Evolutionary conservation across 805 yeast genomes (phyloP).

Genomic region (Ogataea parapolymorpha): DNA sequence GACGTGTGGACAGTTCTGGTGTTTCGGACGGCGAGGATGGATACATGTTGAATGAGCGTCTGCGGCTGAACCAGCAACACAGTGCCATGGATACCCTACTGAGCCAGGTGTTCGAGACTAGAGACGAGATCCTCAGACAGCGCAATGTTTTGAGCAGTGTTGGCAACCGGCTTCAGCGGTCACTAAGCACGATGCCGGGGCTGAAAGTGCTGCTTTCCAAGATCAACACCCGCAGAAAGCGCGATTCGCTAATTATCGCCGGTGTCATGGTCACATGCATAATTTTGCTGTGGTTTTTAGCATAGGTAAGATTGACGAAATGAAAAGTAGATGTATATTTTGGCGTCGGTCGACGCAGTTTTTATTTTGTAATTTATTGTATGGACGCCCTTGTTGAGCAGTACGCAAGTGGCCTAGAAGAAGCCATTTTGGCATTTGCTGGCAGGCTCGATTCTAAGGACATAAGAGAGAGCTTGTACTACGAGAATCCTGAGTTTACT

Average conservation of each 20-base stretch:
- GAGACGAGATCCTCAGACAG: constrained; percentile 81
- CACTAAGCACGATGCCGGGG: constrained; percentile 77
- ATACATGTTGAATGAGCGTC: constrained; percentile 74
- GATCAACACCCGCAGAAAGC: constrained; percentile 83
- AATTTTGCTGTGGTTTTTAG: constrained; percentile 47
- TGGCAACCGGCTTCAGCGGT: constrained; percentile 56
- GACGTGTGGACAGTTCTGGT: constrained; percentile 31
- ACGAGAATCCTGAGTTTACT: background rate
- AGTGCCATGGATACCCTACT: constrained; percentile 74
- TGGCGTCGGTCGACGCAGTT: constrained; percentile 8
- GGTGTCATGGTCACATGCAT: constrained; percentile 70
- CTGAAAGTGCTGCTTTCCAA: constrained; percentile 68
- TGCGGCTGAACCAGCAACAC: constrained; percentile 69
- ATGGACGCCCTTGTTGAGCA: constrained; percentile 9
- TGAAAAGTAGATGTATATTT: background rate
- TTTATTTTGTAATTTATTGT: background rate
- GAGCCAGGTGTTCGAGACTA: constrained; percentile 82
- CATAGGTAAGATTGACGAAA: constrained; percentile 1
- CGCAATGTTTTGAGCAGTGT: constrained; percentile 60
- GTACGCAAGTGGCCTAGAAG: constrained; percentile 5
- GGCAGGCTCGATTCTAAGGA: background rate
- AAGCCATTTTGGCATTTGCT: background rate
- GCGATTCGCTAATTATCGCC: constrained; percentile 85
- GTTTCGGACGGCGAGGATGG: constrained; percentile 23
- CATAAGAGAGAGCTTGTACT: background rate